Base-by-base conservation (phyloP, 1,284 basidiomycete species). In the Cutaneotrichosporon sp. region DNA sequence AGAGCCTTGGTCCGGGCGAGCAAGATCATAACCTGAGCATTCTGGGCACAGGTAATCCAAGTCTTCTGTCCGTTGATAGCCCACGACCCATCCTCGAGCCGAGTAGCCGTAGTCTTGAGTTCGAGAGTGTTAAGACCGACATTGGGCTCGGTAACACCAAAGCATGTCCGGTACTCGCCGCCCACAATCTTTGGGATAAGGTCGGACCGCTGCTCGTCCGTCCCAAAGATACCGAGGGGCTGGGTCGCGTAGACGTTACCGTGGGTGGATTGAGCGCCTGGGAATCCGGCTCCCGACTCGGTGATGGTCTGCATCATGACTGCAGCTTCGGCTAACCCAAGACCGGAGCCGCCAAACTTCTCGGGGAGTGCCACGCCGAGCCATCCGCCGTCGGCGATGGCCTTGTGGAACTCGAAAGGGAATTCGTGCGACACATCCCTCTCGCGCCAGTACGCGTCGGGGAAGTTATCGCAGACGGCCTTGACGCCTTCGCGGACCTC, bases 21-120 rank as follows among this genome's bases (percentile, higher is more conserved):
- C 40, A 67, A 59, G 34, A 70, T 68, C 64, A 70, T 68, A 57
- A 72, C 65, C 18, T 70, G 63, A 49, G 70, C 65, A 21, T 67
- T 59, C 64, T 69, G 66, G 5, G 66, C 66, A 22, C 52, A 55
- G 5, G 66, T 67, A 58, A 67, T 67, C 63, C 63, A 67, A 13
- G 64, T 67, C 66, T 67, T 67, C 52, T 67, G 66, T 31, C 66
- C 66, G 52, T 60, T 62, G 61, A 67, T 60, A 40, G 40, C 30
- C 66, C 66, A 67, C 5, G 26, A 47, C 6, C 66, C 66, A 47
- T 67, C 63, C 8, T 46, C 34, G 34, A 36, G 49, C 46, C 61
- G 66, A 30, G 63, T 67, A 8, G 66, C 66, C 14, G 63, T 65
- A 42, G 66, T 67, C 58, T 61, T 63, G 42, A 67, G 58, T 51